Conservation (phyloP, 75 land plant species). For the Azolla pinnata region DNA sequence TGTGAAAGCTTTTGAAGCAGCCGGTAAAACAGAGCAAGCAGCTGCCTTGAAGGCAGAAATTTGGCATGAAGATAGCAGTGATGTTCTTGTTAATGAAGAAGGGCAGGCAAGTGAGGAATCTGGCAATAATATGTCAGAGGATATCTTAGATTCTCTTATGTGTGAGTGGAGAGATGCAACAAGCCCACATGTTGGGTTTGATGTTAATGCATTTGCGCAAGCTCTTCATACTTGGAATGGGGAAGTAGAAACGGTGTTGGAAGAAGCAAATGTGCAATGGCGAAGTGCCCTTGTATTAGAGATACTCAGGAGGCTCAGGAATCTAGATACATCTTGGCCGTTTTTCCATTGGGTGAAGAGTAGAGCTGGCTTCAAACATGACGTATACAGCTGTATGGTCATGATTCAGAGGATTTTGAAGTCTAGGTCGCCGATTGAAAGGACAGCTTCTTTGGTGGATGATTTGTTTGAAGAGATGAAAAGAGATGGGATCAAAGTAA, state of each 20-base stretch:
- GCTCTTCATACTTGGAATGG: background rate
- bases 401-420: constrained; percentile 11
- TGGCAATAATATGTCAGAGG: background rate
- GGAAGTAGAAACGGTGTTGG: background rate
- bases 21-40: background rate
- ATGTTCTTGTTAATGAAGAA: background rate
- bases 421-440: background rate
- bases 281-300: background rate
- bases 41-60: background rate
- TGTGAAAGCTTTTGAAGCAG: background rate
- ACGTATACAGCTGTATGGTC: background rate
- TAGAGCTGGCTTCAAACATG: constrained; percentile 6
- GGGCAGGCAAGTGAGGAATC: background rate
- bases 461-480: constrained; percentile 4
- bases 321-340: constrained; percentile 3
- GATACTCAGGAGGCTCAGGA: background rate
- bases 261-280: constrained; percentile 3
- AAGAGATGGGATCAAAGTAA: constrained; percentile 2
- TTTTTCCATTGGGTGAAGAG: constrained; percentile 9
- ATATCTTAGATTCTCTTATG: background rate
- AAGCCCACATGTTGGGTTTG: constrained; percentile 3
- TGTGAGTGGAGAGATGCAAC: constrained; percentile 3
- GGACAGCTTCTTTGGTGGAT: background rate
- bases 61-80: background rate
- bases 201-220: constrained; percentile 3